Conservation (phyloP, 768 basidiomycete genomes). For the Mycena latifolia region DNA sequence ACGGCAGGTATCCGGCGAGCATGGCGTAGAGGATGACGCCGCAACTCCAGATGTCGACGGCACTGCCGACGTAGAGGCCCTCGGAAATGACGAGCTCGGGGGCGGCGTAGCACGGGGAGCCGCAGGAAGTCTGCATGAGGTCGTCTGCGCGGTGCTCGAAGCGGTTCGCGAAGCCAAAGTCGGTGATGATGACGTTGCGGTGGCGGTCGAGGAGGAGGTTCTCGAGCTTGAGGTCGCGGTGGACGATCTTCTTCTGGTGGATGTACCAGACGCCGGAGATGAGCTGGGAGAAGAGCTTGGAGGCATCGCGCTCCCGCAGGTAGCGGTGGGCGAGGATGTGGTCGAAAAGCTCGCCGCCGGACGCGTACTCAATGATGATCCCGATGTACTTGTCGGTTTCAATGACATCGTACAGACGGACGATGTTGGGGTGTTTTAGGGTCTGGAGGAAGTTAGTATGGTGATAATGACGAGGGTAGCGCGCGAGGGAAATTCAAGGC, state of each 20-base stretch:
- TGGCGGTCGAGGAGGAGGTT: conserved; percentile 97
- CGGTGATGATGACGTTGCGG: conserved; percentile 98
- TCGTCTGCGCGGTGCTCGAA: conserved; percentile 95
- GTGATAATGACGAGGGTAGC: too few species aligned
- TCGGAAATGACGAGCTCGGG: conserved; percentile 98
- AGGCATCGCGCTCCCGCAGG: conserved; percentile 93
- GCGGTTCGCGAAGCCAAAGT: conserved; percentile 98
- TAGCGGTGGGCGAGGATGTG: conserved; percentile 98
- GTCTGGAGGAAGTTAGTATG: conserved; percentile 61
- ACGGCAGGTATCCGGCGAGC: conserved; percentile 98
- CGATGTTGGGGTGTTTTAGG: conserved; percentile 98
- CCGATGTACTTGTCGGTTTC: conserved; percentile 99
- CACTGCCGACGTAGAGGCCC: conserved; percentile 95
- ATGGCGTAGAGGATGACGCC: conserved; percentile 97
- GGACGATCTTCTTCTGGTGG: conserved; percentile 99
- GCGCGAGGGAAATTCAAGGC: neutral
- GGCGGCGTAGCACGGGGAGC: conserved; percentile 97
- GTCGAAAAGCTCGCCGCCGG: conserved; percentile 98
- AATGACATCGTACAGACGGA: conserved; percentile 97
- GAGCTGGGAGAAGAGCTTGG: conserved; percentile 97
- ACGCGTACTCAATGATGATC: conserved; percentile 98
- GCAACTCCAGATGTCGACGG: conserved; percentile 98
- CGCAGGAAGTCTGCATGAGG: conserved; percentile 98
- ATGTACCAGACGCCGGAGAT: conserved; percentile 91
- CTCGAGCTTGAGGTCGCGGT: conserved; percentile 98